Conservation (phyloP, 768 basidiomycete genomes). For the Neoboletus subvelutipes region DNA sequence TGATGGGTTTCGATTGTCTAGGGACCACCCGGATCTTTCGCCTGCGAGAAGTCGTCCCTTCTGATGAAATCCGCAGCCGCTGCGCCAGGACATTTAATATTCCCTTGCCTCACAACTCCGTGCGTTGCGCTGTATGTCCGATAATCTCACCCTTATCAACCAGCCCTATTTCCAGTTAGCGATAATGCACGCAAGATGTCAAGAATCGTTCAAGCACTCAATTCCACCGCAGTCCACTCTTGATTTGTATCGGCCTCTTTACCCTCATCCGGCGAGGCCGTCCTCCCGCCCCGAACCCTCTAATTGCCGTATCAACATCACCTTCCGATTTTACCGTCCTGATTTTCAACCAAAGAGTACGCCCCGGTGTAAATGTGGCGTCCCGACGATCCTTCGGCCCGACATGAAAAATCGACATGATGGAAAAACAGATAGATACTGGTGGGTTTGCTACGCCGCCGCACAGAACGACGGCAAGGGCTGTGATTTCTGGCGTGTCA, state of each 20-base stretch:
- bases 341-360: slow-evolving; percentile 68
- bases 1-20: slow-evolving; percentile 23
- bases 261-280: slow-evolving; percentile 35
- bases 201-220: slow-evolving; percentile 80
- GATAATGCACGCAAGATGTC: slow-evolving; percentile 87
- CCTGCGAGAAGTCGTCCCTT: slow-evolving; percentile 73
- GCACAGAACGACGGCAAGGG: slow-evolving; percentile 85
- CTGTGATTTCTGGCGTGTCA: slow-evolving; percentile 69
- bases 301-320: slow-evolving; percentile 79
- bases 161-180: slow-evolving; percentile 46
- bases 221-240: slow-evolving; percentile 70
- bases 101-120: slow-evolving; percentile 76
- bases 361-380: slow-evolving; percentile 70
- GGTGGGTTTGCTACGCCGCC: slow-evolving; percentile 76
- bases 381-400: slow-evolving; percentile 67
- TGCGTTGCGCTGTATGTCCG: slow-evolving; percentile 33
- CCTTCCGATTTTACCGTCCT: slow-evolving; percentile 83
- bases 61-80: slow-evolving; percentile 54
- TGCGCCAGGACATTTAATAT: slow-evolving; percentile 74
- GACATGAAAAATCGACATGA: slow-evolving; percentile 76
- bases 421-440: slow-evolving; percentile 58
- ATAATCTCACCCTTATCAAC: not conserved
- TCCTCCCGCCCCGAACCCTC: slow-evolving; percentile 41
- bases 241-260: slow-evolving; percentile 68
- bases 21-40: slow-evolving; percentile 72